Evolutionary conservation across 306 rosid genomes (phyloP), one percentile per base, ranked within the genome.

Genomic region (Luffa aegyptiaca): DNA sequence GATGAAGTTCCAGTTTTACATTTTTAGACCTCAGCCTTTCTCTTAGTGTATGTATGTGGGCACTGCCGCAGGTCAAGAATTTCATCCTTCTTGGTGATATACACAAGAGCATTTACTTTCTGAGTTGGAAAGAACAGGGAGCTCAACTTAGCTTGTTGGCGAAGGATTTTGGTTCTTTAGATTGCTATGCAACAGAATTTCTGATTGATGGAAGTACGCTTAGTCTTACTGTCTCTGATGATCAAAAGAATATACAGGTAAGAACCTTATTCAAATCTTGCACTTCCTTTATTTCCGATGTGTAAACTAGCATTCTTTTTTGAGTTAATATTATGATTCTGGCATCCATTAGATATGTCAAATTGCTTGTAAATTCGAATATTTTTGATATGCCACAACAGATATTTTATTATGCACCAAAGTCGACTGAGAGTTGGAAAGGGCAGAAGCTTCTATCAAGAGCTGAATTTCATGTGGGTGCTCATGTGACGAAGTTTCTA

Each of bases 361-460:
- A 37, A 37, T 20, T 45, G 39, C 11, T 71, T 42, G 16, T 70
- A 10, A 21, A 12, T 8, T 20, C 44, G 35, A 82, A 46, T 76
- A 6, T 21, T 72, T 26, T 65, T 0, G 33, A 31, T 52, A 7
- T 71, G 82, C 49, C 65, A 64, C 78, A 63, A 71, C 97, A 95
- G 99, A 89, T 95, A 39, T 92, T 92, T 86, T 95, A 92, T 82
- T 91, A 92, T 80, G 99, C 99, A 39, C 97, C 99, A 35, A 93
- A 95, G 90, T 91, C 90, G 91, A 90, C 96, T 1, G 99, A 93
- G 89, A 91, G 97, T 85, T 95, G 99, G 99, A 95, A 93, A 85
- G 99, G 99, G 79, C 97, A 92, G 88, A 95, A 90, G 88, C 99
- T 95, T 88, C 97, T 95, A 76, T 89, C 99, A 84, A 87, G 99